These are phyloP conservation scores for Pyrenochaeta sp. DNA, from an alignment of 2,329 filamentous ascomycete genomes.

Conservation along the genomic window DNA sequence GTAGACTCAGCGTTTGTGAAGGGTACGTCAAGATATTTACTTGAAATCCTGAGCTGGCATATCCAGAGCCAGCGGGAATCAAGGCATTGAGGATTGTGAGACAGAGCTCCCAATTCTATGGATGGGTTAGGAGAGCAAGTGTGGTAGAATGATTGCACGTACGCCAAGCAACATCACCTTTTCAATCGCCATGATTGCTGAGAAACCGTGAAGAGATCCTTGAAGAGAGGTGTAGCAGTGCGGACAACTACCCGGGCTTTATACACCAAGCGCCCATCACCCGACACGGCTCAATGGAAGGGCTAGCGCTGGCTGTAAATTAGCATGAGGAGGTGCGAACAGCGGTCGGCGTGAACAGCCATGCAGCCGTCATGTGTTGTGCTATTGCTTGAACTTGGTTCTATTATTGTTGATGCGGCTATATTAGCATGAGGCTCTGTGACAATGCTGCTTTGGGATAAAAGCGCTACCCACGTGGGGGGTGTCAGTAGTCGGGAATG, in stretches of 20 bases:
- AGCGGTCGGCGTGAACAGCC: slow-evolving; percentile 7
- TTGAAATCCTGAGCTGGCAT: slow-evolving; percentile 9
- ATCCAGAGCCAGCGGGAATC: slow-evolving; percentile 3
- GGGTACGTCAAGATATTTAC: slow-evolving; percentile 38
- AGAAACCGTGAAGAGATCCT: neutral
- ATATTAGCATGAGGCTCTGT: slow-evolving; percentile 27
- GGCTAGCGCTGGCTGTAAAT: slow-evolving; percentile 13
- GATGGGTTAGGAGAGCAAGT: slow-evolving; percentile 8
- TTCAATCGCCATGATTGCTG: slow-evolving; percentile 23
- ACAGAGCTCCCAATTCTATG: slow-evolving; percentile 35
- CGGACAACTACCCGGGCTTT: neutral
- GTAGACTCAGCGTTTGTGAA: slow-evolving; percentile 29
- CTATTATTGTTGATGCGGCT: slow-evolving; percentile 26
- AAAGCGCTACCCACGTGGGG: slow-evolving; percentile 1
- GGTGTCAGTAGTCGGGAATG: slow-evolving; percentile 1
- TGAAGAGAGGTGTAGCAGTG: neutral
- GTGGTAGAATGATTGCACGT: neutral
- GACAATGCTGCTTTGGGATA: slow-evolving; percentile 15
- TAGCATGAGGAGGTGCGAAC: slow-evolving; percentile 11
- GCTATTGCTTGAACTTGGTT: slow-evolving; percentile 4
- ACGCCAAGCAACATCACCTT: slow-evolving; percentile 39
- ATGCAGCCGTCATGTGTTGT: neutral
- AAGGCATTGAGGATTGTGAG: slow-evolving; percentile 36
- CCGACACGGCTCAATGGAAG: slow-evolving; percentile 33
- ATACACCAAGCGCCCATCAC: slow-evolving; percentile 11